Base-by-base conservation (phyloP, 106 monocot genomes). In the Platanthera zijinensis region DNA sequence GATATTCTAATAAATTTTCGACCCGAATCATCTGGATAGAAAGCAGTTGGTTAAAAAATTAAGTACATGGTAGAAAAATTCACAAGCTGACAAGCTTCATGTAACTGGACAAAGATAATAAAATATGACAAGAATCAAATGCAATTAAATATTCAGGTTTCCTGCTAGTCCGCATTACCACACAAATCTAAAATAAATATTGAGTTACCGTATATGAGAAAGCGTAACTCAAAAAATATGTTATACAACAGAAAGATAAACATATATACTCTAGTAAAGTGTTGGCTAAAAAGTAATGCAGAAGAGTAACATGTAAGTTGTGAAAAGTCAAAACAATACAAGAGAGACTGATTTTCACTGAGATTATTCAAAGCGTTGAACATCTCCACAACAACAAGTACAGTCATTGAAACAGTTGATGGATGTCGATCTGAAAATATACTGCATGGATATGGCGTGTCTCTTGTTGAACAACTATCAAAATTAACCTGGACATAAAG, bases 361-460 rank as follows among this genome's bases (percentile, higher is more conserved):
- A 99, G 84, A 83, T 99, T 99, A 75, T 99, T 99, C 51, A 99
- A 83, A 30, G 99, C 99, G 84, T 99, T 99, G 74, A 99, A 99
- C 99, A 99, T 99, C 84, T 99, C 99, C 53, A 99, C 94, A 77
- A 94, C 99, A 52, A 99, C 99, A 48, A 99, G 92, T 72, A 99
- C 99, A 54, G 99, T 99, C 99, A 99, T 99, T 74, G 99, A 92
- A 30, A 99, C 89, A 28, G 99, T 99, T 48, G 99, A 99, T 78
- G 99, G 99, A 90, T 87, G 92, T 5, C 88, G 91, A 83, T 99
- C 88, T 75, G 88, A 88, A 90, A 92, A 99, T 80, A 99, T 87
- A 78, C 86, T 99, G 87, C 99, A 99, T 45, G 94, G 94, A 71
- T 92, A 94, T 52, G 84, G 11, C 51, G 99, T 94, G 47, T 94